phyloP scores from a whole-genome alignment of 192 early-diverging fungal species.

The Coemansia sp. region DNA sequence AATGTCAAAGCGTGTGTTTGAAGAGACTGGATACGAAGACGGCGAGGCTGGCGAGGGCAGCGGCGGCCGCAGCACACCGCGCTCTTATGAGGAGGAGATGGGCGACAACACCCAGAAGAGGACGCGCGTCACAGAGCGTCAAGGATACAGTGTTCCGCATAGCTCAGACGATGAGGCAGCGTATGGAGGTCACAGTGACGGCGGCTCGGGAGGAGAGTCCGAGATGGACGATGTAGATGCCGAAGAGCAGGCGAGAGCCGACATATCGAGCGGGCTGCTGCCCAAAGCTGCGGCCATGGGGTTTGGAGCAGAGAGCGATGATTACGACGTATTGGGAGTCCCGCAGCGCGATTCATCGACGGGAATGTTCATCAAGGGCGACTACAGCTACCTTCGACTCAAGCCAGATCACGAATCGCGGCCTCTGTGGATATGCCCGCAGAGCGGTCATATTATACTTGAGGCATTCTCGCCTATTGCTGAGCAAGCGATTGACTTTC shows the following conservation, averaged over 20 bases:
- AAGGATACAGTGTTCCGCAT: conserved; percentile 18
- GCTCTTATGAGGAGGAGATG: background rate
- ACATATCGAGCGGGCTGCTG: conserved; percentile 33
- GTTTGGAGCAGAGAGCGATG: conserved; percentile 23
- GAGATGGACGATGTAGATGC: conserved; percentile 13
- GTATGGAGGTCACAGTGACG: conserved; percentile 2
- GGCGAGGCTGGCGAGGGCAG: conserved; percentile 11
- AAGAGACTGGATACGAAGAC: conserved; percentile 8
- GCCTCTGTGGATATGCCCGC: conserved; percentile 87
- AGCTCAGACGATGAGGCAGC: conserved; percentile 21
- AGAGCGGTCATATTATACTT: conserved; percentile 80
- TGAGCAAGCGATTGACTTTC: conserved; percentile 92
- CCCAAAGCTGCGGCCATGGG: conserved; percentile 24
- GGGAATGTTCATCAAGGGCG: conserved; percentile 65
- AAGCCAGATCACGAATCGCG: conserved; percentile 86
- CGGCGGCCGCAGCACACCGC: background rate
- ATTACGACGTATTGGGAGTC: conserved; percentile 39
- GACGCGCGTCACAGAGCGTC: conserved; percentile 8
- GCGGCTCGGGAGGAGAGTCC: conserved; percentile 1
- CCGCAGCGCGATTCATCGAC: conserved; percentile 39
- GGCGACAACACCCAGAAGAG: conserved; percentile 2
- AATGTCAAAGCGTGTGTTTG: conserved; percentile 17
- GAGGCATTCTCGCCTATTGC: conserved; percentile 98
- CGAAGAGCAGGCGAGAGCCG: conserved; percentile 28
- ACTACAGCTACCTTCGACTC: conserved; percentile 76